phyloP scores from a whole-genome alignment of 2,329 filamentous ascomycete genomes.

The Cyphellophora europaea region DNA sequence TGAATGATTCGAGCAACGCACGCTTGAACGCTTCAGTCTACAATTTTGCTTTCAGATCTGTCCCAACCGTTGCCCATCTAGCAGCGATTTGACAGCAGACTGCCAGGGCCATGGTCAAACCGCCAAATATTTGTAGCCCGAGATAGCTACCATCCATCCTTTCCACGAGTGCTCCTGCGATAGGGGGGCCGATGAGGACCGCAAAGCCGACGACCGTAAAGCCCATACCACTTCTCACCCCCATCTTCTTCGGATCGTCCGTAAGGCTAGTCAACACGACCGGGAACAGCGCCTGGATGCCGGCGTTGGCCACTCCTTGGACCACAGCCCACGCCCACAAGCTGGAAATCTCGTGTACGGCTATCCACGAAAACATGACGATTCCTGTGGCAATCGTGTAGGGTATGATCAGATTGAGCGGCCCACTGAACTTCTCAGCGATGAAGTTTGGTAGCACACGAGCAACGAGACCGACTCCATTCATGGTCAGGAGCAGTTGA shows the following conservation, averaged over 20 bases:
- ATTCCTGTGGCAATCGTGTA: slow-evolving; percentile 31
- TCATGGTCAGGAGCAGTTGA: slow-evolving; percentile 55
- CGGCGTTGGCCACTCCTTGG: slow-evolving; percentile 56
- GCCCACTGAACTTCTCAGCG: slow-evolving; percentile 48
- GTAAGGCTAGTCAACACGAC: slow-evolving; percentile 49
- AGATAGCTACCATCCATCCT: slow-evolving; percentile 35
- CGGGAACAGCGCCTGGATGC: slow-evolving; percentile 58
- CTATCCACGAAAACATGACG: slow-evolving; percentile 48
- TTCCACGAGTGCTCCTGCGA: slow-evolving; percentile 44
- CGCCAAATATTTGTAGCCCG: slow-evolving; percentile 41
- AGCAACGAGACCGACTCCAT: slow-evolving; percentile 51
- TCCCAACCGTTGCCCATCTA: background rate
- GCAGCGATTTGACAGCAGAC: background rate
- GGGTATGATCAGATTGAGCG: slow-evolving; percentile 53
- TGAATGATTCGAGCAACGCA: too few relatives aligned
- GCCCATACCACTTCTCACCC: slow-evolving; percentile 48
- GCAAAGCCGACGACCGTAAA: slow-evolving; percentile 46
- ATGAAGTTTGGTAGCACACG: slow-evolving; percentile 49
- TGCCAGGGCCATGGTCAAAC: background rate
- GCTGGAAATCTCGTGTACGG: slow-evolving; percentile 37
- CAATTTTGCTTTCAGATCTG: too few relatives aligned
- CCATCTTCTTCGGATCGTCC: slow-evolving; percentile 41
- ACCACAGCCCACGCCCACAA: slow-evolving; percentile 55
- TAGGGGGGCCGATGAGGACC: slow-evolving; percentile 44
- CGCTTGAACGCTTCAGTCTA: too few relatives aligned